Evolutionary conservation across 768 basidiomycete species (phyloP), one percentile per base, ranked within the genome.

Genomic region (Amanita pseudoporphyria): DNA sequence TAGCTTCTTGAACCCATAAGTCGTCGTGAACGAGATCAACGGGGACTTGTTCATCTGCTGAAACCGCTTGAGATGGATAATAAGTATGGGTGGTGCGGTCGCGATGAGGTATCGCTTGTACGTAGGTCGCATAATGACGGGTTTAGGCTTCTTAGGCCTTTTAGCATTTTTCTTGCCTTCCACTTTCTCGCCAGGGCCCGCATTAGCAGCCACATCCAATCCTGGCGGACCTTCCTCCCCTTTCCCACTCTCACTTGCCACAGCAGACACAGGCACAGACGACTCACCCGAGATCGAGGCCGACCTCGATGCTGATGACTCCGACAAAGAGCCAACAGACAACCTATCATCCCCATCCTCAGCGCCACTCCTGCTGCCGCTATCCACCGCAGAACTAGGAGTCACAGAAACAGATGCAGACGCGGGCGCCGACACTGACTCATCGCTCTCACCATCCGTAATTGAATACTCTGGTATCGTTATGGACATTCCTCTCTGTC

Each of bases 21-120:
- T 51, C 10, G 19, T 45, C 32, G 82, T 77, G 57, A 83, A 80
- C 14, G 80, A 78, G 51, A 82, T 66, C 50, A 79, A 64, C 4
- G 78, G 72, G 45, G 73, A 72, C 66, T 83, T 85, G 35, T 72
- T 70, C 6, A 83, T 73, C 60, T 95, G 92, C 65, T 95, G 90
- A 67, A 98, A 98, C 40, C 94, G 78, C 68, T 97, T 97, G 44
- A 96, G 76, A 57, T 97, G 94, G 52, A 97, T 78, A 45, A 94
- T 87, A 50, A 97, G 78, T 28, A 96, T 76, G 0, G 92, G 89
- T 0, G 94, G 94, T 1, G 87, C 82, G 0, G 73, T 74, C 13
- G 83, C 79, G 62, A 98, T 87, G 52, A 98, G 81, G 65, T 96
- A 98, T 10, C 94, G 87, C 66, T 98, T 98, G 69, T 90, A 92